phyloP scores from a whole-genome alignment of 1,284 basidiomycete species.

The Pterula multifida region DNA sequence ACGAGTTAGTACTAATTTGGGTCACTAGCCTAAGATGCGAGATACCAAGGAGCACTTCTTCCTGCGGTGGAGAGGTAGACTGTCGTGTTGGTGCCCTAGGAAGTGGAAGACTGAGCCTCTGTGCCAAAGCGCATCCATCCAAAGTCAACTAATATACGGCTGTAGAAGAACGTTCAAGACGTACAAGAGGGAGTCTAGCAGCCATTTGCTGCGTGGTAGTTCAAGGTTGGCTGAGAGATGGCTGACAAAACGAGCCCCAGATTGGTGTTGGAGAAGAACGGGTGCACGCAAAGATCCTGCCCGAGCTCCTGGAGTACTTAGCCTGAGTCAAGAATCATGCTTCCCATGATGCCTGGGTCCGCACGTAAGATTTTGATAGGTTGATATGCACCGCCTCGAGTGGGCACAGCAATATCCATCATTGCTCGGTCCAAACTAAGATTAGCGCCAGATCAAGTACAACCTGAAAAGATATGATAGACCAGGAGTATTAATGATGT shows the following conservation, averaged over 20 bases:
- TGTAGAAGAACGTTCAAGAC: background rate
- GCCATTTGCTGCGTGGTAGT: background rate
- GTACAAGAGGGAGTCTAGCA: background rate
- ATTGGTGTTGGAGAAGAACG: background rate
- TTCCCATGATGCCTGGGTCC: background rate
- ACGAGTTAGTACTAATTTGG: background rate
- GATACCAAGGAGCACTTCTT: background rate
- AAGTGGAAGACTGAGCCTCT: background rate
- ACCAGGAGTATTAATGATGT: too few relatives aligned
- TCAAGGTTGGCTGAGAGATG: background rate
- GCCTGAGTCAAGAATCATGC: background rate
- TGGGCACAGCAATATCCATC: background rate
- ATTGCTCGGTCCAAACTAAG: background rate
- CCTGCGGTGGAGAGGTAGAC: background rate
- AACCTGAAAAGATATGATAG: too few relatives aligned
- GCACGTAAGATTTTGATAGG: background rate
- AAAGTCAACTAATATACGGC: background rate
- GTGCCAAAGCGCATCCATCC: background rate
- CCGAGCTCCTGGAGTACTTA: background rate
- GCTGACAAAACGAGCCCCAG: background rate
- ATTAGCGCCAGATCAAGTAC: background rate
- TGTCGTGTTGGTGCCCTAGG: background rate
- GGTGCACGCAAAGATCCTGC: background rate
- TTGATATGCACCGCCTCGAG: conserved; percentile 1
- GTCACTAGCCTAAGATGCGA: background rate